phyloP scores from a whole-genome alignment of 108 stramenopile genomes.

The Fistulifera solaris region DNA sequence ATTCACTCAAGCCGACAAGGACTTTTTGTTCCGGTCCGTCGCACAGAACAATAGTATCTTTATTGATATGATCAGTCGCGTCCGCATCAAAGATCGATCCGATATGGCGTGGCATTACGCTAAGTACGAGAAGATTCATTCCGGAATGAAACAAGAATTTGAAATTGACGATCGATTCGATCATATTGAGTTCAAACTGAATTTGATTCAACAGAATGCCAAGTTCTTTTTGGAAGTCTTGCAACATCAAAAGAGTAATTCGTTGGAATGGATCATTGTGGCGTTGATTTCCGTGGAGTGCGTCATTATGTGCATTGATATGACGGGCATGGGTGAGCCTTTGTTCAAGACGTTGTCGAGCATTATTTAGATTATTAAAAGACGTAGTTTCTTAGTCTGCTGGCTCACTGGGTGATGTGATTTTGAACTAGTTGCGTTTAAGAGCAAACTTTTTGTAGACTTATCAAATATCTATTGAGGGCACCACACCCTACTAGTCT shows the following conservation, averaged over 20 bases:
- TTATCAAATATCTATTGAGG: too few species aligned
- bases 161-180: slow-evolving; percentile 66
- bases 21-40: slow-evolving; percentile 69
- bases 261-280: slow-evolving; percentile 90
- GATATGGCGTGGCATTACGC: slow-evolving; percentile 87
- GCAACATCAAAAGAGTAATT: slow-evolving; percentile 76
- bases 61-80: slow-evolving; percentile 82
- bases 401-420: too few species aligned
- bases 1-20: slow-evolving; percentile 45
- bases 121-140: slow-evolving; percentile 80
- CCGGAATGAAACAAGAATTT: slow-evolving; percentile 46
- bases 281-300: slow-evolving; percentile 82
- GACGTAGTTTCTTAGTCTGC: too few species aligned
- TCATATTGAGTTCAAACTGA: slow-evolving; percentile 85
- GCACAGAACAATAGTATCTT: slow-evolving; percentile 86
- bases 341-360: slow-evolving; percentile 14
- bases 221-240: slow-evolving; percentile 92
- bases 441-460: too few species aligned
- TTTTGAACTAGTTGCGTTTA: too few species aligned
- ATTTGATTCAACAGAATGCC: slow-evolving; percentile 86
- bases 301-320: slow-evolving; percentile 78
- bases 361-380: too few species aligned
- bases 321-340: slow-evolving; percentile 70
- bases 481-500: too few species aligned
- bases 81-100: slow-evolving; percentile 84